Evolutionary conservation across 208 protist genomes (phyloP).

Genomic region (Herpetomonas muscarum): DNA sequence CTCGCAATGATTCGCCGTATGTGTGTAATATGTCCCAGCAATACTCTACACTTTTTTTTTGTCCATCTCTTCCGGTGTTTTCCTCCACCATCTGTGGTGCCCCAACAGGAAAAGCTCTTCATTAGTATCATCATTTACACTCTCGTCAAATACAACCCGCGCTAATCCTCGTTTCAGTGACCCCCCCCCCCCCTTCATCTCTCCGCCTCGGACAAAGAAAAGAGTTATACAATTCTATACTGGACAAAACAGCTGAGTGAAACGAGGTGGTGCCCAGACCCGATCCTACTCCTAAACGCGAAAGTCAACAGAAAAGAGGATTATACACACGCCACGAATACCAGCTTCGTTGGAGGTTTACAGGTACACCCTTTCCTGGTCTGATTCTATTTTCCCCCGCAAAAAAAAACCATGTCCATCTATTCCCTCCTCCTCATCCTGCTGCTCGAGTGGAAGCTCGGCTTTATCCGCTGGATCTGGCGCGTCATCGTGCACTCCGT

Average conservation of each 20-base stretch:
- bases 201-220: neutral
- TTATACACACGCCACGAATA: too few species aligned
- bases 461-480: constrained; percentile 44
- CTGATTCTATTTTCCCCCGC: neutral
- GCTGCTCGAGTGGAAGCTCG: constrained; percentile 58
- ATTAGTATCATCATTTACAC: neutral
- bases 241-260: neutral
- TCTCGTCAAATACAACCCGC: neutral
- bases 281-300: too few species aligned
- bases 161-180: too few species aligned
- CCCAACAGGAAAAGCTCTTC: too few species aligned
- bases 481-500: constrained; percentile 35
- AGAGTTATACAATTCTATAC: neutral
- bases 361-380: neutral
- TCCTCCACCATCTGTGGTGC: too few species aligned
- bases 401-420: constrained; percentile 32
- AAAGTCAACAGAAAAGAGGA: neutral
- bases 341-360: too few species aligned
- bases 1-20: constrained; percentile 14
- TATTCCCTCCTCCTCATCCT: constrained; percentile 36
- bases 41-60: constrained; percentile 10
- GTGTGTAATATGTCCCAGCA: neutral
- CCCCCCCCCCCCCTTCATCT: too few species aligned
- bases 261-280: too few species aligned
- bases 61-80: constrained; percentile 6